phyloP scores from a whole-genome alignment of 345 rosid species.

The Noccaea caerulescens region DNA sequence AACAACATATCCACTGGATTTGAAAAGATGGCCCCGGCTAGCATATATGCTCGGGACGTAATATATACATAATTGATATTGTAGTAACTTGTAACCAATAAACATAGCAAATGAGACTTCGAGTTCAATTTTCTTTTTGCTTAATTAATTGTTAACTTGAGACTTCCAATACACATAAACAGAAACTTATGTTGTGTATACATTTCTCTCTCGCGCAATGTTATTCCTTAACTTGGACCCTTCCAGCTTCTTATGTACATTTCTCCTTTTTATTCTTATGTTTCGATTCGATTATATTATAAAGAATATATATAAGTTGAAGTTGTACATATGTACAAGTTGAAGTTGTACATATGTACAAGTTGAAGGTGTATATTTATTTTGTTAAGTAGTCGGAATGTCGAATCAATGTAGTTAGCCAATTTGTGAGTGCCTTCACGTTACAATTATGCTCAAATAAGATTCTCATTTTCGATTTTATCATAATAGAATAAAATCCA shows the following conservation, averaged over 20 bases:
- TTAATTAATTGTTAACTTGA: slow-evolving; percentile 13
- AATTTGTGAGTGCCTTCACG: slow-evolving; percentile 24
- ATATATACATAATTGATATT: not conserved
- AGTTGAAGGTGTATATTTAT: slow-evolving; percentile 7
- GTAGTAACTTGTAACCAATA: slow-evolving; percentile 4
- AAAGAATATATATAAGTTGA: slow-evolving; percentile 24
- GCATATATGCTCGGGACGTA: not conserved
- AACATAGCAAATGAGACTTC: slow-evolving; percentile 32
- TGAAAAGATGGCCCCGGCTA: not conserved
- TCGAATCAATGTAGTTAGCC: slow-evolving; percentile 36
- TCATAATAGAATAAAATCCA: slow-evolving; percentile 9
- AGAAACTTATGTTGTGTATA: slow-evolving; percentile 21
- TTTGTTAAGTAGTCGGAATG: slow-evolving; percentile 23
- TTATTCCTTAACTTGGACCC: slow-evolving; percentile 17
- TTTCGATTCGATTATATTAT: not conserved
- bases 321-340: not conserved
- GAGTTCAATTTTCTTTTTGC: not conserved
- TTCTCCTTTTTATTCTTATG: not conserved
- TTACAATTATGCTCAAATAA: slow-evolving; percentile 28
- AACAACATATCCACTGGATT: slow-evolving; percentile 3
- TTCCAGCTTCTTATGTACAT: not conserved
- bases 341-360: slow-evolving; percentile 9
- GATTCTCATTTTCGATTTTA: slow-evolving; percentile 15
- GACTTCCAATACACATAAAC: slow-evolving; percentile 29
- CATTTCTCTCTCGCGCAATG: slow-evolving; percentile 3